These are phyloP conservation scores for Plantago rigida DNA, from an alignment of 305 asterid genomes.

Conservation along the genomic window DNA sequence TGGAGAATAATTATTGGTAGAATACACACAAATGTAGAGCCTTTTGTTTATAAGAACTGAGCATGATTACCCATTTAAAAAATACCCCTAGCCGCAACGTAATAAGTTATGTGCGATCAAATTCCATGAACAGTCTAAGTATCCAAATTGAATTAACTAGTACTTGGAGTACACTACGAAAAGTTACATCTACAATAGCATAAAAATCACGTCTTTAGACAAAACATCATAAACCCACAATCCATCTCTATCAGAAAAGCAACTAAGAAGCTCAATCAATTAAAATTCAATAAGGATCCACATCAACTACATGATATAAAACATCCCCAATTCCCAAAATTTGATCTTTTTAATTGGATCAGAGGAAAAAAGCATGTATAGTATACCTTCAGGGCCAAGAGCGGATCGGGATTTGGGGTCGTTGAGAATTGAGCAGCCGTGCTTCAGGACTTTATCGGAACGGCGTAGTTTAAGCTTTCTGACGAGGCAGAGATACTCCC, in stretches of 20 bases:
- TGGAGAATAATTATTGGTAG: too few relatives aligned
- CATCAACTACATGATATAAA: neutral
- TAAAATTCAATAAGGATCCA: neutral
- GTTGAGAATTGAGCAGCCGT: conserved; percentile 56
- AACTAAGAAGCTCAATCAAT: neutral
- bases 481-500: conserved; percentile 89
- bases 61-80: too few relatives aligned
- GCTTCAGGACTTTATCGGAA: conserved; percentile 66
- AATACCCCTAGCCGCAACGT: too few relatives aligned
- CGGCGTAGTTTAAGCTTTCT: conserved; percentile 89
- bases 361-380: conserved; percentile 2
- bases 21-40: too few relatives aligned
- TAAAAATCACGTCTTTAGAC: too few relatives aligned
- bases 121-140: too few relatives aligned
- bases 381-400: conserved; percentile 78
- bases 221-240: neutral
- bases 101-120: too few relatives aligned
- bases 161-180: neutral
- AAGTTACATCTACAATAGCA: neutral
- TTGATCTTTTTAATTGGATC: conserved; percentile 14
- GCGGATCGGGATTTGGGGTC: conserved; percentile 77
- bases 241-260: neutral
- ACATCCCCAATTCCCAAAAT: conserved; percentile 27
- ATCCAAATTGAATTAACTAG: neutral
- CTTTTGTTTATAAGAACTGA: too few relatives aligned